Percentiles rank a stretch among this genome's conserved stretches.
Evolutionary conservation across 441 rosid genomes (phyloP).

Genomic region (Erysimum pusillum): DNA sequence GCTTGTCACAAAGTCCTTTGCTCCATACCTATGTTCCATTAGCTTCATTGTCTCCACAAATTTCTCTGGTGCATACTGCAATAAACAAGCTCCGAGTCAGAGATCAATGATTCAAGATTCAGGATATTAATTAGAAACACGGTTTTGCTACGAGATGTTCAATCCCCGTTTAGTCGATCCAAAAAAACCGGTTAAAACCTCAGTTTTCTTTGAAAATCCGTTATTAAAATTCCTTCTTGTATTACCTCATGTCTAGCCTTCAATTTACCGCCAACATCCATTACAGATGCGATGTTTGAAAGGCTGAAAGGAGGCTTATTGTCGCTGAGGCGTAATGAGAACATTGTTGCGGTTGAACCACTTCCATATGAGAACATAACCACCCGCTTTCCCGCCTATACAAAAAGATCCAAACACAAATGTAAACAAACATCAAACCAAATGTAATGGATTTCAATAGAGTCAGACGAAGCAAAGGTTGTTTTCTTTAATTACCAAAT

Average conservation of each 20-base stretch:
- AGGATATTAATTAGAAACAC: not conserved
- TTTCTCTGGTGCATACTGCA: slow-evolving; percentile 84
- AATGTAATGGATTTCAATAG: slow-evolving; percentile 13
- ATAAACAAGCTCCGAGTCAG: not conserved
- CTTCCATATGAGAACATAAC: slow-evolving; percentile 96
- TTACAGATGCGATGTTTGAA: slow-evolving; percentile 75
- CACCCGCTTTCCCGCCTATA: slow-evolving; percentile 81
- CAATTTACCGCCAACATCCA: slow-evolving; percentile 79
- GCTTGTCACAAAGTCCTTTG: slow-evolving; percentile 89
- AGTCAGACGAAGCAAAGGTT: slow-evolving; percentile 1
- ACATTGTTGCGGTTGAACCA: slow-evolving; percentile 90
- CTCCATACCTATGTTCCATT: slow-evolving; percentile 97
- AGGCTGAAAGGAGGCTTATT: slow-evolving; percentile 78
- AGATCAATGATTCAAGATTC: slow-evolving; percentile 9
- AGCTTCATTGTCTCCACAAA: slow-evolving; percentile 89
- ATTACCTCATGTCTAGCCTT: slow-evolving; percentile 92
- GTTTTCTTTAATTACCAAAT: slow-evolving; percentile 62
- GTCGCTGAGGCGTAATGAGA: slow-evolving; percentile 73
- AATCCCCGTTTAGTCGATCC: not conserved
- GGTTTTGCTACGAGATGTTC: not conserved
- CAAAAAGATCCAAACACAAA: slow-evolving; percentile 28
- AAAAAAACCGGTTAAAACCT: no score
- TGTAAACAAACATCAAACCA: slow-evolving; percentile 13
- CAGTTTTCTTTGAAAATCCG: not conserved
- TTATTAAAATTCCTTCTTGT: not conserved